Percentiles rank a stretch among this genome's conserved stretches.
Evolutionary conservation across 495 filamentous ascomycete genomes (phyloP).

Genomic region (Apiosordaria backusii): DNA sequence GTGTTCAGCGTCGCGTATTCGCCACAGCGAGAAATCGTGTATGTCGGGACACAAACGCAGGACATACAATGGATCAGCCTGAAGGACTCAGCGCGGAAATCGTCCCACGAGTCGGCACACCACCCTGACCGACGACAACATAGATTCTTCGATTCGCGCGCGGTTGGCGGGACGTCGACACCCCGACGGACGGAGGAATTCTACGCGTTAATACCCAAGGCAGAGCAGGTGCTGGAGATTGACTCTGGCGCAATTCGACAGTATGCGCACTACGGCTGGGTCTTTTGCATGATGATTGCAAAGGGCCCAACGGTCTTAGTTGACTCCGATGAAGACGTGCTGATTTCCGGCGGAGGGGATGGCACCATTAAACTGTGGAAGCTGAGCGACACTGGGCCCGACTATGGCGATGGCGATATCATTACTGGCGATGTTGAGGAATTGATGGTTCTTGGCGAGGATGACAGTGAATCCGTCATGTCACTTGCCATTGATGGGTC

Average conservation of each 20-base stretch:
- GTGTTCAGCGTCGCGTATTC: conserved; percentile 92
- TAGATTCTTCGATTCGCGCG: conserved; percentile 90
- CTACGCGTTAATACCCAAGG: conserved; percentile 51
- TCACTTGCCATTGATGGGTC: conserved; percentile 81
- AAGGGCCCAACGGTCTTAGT: conserved; percentile 58
- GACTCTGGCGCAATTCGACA: conserved; percentile 75
- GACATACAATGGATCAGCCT: conserved; percentile 70
- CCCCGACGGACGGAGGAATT: conserved; percentile 57
- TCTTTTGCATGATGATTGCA: conserved; percentile 89
- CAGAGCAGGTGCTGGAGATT: conserved; percentile 67
- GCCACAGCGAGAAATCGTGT: conserved; percentile 69
- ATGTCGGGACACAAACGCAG: conserved; percentile 92
- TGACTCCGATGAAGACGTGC: conserved; percentile 65
- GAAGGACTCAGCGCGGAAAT: conserved; percentile 46
- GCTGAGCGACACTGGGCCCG: conserved; percentile 44
- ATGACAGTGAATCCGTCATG: conserved; percentile 74
- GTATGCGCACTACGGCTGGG: conserved; percentile 91
- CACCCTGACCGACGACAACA: conserved; percentile 82
- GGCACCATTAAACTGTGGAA: conserved; percentile 90
- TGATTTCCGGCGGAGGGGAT: conserved; percentile 91
- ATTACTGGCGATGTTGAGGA: conserved; percentile 53
- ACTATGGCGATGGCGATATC: conserved; percentile 34
- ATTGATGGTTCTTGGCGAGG: conserved; percentile 67
- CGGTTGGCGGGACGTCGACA: conserved; percentile 72
- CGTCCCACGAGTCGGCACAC: conserved; percentile 58